These are phyloP conservation scores for Melanopsichium pennsylvanicum DNA, from an alignment of 1,284 basidiomycete species.

Conservation along the genomic window DNA sequence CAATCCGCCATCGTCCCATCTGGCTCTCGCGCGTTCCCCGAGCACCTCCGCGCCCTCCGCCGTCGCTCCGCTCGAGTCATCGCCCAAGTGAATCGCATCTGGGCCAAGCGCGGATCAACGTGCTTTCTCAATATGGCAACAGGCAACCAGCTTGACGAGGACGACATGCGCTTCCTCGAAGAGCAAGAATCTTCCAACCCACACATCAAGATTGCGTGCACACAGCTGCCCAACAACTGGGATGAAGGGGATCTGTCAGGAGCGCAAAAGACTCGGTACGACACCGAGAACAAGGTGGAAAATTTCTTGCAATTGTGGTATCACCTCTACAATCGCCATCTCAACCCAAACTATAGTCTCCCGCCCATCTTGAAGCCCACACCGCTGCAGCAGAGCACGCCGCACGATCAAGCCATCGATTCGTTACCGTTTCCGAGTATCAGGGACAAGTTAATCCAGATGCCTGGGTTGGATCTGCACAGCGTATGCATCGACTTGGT, in stretches of 20 bases:
- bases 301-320: constrained; percentile 27
- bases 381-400: constrained; percentile 38
- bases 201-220: constrained; percentile 26
- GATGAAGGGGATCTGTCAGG: constrained; percentile 35
- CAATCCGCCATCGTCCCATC: background rate
- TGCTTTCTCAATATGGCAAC: constrained; percentile 17
- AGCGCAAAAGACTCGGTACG: background rate
- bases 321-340: constrained; percentile 36
- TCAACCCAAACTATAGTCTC: constrained; percentile 42
- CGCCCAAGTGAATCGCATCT: constrained; percentile 34
- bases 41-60: background rate
- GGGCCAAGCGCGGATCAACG: constrained; percentile 26
- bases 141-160: constrained; percentile 21
- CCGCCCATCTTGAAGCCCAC: constrained; percentile 46
- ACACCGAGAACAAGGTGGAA: constrained; percentile 25
- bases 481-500: constrained; percentile 28
- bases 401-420: constrained; percentile 50
- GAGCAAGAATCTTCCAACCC: constrained; percentile 20
- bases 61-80: constrained; percentile 15
- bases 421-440: constrained; percentile 31
- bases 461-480: constrained; percentile 28
- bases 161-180: constrained; percentile 20
- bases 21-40: background rate
- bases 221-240: constrained; percentile 27
- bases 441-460: constrained; percentile 48